Evolutionary conservation across 352 stramenopile species (phyloP), one percentile per base, ranked within the genome.

Genomic region (Pythium coloratum): DNA sequence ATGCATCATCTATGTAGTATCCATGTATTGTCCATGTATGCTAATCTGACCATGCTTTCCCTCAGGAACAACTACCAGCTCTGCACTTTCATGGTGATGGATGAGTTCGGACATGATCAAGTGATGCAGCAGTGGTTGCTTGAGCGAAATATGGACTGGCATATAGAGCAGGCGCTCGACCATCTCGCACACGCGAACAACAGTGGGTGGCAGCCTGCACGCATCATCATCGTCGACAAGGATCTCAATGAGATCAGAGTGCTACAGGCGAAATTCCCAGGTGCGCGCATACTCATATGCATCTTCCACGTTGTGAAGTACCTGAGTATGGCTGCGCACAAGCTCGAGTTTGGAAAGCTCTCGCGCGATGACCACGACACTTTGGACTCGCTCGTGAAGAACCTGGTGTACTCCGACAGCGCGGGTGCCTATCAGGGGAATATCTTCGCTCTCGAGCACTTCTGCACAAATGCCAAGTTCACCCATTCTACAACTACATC

Each of bases 181-280:
- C 63, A 64, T 32, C 42, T 59, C 6, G 18, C 34, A 0, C 16
- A 33, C 2, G 55, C 38, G 8, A 50, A 66, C 20, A 2, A 12
- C 6, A 40, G 40, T 34, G 40, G 1, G 12, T 50, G 38, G 40
- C 40, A 63, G 13, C 34, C 49, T 0, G 1, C 64, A 6, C 55
- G 40, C 0, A 61, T 73, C 10, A 59, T 73, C 12, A 54, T 69
- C 10, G 60, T 69, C 24, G 67, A 73, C 50, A 73, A 73, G 56
- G 61, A 69, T 18, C 9, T 69, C 16, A 64, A 68, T 20, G 59
- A 72, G 33, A 60, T 69, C 10, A 46, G 66, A 26, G 59, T 67
- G 1, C 55, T 63, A 33, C 24, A 59, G n/a, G 9, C 9, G 3
- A n/a, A 12, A 12, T 69, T 69, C 24, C 54, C 55, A 1, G 30